These are phyloP conservation scores for Daedaleopsis sinensis DNA, from an alignment of 768 basidiomycete genomes.

Conservation along the genomic window DNA sequence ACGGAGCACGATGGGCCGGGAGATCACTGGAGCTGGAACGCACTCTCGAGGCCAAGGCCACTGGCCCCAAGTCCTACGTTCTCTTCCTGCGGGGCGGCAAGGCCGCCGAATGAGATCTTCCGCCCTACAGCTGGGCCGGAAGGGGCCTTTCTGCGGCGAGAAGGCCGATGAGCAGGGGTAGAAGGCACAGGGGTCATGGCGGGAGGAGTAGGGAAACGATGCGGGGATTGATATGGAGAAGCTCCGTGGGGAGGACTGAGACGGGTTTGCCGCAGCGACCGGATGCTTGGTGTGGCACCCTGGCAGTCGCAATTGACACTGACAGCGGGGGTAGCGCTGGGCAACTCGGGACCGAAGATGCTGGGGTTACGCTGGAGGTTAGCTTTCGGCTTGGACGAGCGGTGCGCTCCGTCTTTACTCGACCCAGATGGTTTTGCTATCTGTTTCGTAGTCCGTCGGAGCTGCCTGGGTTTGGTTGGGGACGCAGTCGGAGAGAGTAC, in stretches of 20 bases:
- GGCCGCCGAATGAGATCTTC: constrained; percentile 68
- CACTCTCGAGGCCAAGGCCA: constrained; percentile 59
- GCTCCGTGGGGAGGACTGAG: not conserved
- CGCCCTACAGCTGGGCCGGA: constrained; percentile 43
- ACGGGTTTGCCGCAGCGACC: not conserved
- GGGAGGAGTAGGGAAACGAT: not conserved
- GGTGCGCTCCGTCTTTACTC: constrained; percentile 19
- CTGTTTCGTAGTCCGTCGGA: constrained; percentile 27
- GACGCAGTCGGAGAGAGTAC: constrained; percentile 23
- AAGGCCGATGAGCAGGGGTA: constrained; percentile 37
- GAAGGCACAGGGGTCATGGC: constrained; percentile 28
- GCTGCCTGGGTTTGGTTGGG: constrained; percentile 14
- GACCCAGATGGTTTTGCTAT: constrained; percentile 9
- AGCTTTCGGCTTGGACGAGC: constrained; percentile 35
- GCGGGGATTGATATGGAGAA: not conserved
- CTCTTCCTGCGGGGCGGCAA: constrained; percentile 43
- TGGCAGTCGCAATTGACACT: not conserved
- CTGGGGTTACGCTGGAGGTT: constrained; percentile 63
- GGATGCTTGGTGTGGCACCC: too few species aligned
- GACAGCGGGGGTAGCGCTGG: constrained; percentile 27
- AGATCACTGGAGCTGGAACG: constrained; percentile 63
- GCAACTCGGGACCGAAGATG: constrained; percentile 69
- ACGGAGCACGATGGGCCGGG: not conserved
- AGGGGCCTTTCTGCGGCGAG: constrained; percentile 49
- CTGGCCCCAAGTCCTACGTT: constrained; percentile 36